Conservation (phyloP, 768 basidiomycete genomes). For the Trametes cinnabarina region DNA sequence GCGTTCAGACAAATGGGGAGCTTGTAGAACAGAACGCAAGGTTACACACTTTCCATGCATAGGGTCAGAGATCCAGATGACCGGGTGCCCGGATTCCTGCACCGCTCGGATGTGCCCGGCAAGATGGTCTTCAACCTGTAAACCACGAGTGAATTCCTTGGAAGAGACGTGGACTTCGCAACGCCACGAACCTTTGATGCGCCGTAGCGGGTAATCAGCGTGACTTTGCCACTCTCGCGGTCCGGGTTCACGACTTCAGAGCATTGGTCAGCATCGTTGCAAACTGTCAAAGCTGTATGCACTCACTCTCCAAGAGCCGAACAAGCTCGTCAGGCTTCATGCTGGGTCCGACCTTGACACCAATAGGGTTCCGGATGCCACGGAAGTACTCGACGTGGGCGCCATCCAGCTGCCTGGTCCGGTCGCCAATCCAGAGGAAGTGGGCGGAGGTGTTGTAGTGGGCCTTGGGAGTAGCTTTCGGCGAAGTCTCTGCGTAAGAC, state of each 20-base stretch:
- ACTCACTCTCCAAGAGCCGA: slow-evolving; percentile 69
- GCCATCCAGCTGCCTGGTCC: slow-evolving; percentile 86
- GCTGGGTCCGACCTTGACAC: slow-evolving; percentile 92
- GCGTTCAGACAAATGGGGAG: not conserved
- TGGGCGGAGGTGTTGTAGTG: slow-evolving; percentile 92
- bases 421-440: slow-evolving; percentile 97
- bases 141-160: not conserved
- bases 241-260: slow-evolving; percentile 80
- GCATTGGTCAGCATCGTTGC: not conserved
- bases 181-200: slow-evolving; percentile 65
- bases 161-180: not conserved
- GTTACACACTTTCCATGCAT: slow-evolving; percentile 93
- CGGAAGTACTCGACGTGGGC: slow-evolving; percentile 96
- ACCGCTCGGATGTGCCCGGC: slow-evolving; percentile 82
- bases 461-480: slow-evolving; percentile 28
- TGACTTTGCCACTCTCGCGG: slow-evolving; percentile 78
- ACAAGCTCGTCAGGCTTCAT: slow-evolving; percentile 80
- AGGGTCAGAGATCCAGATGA: slow-evolving; percentile 94
- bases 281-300: not conserved
- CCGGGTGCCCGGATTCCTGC: slow-evolving; percentile 76
- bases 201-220: slow-evolving; percentile 92
- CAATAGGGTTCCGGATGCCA: slow-evolving; percentile 90
- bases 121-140: slow-evolving; percentile 70
- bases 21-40: too few species aligned
- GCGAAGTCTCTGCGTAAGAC: slow-evolving; percentile 15